phyloP scores from a whole-genome alignment of 257 asterid species.

The Catharanthus roseus region DNA sequence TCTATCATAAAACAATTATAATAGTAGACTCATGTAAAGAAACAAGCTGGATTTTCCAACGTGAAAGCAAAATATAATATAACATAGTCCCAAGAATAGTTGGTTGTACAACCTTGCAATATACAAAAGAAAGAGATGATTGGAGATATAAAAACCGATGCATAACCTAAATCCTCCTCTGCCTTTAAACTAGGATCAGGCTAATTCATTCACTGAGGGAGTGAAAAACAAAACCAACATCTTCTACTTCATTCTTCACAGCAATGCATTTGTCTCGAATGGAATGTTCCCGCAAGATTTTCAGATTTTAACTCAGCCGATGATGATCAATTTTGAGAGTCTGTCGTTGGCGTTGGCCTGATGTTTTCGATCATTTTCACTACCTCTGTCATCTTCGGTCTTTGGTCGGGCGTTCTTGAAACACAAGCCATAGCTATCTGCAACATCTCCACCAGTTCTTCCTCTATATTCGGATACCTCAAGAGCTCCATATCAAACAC shows the following conservation, averaged over 20 bases:
- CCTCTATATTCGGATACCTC: constrained; percentile 68
- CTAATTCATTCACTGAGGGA: neutral
- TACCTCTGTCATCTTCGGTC: constrained; percentile 62
- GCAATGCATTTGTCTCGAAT: constrained; percentile 16
- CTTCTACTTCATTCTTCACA: constrained; percentile 2
- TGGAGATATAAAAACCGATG: neutral
- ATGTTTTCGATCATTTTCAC: constrained; percentile 55
- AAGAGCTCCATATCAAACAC: constrained; percentile 70
- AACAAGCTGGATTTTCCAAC: neutral
- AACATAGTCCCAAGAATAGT: neutral
- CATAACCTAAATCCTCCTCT: neutral
- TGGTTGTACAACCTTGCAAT: neutral
- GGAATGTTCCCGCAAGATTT: constrained; percentile 24
- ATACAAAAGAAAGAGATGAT: neutral
- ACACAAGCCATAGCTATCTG: constrained; percentile 76
- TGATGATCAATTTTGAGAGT: constrained; percentile 15
- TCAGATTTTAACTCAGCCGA: constrained; percentile 26
- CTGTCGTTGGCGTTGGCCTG: constrained; percentile 24
- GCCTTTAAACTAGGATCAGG: neutral
- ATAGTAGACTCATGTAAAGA: neutral
- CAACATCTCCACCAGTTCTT: constrained; percentile 68
- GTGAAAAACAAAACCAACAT: neutral
- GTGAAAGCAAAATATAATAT: neutral
- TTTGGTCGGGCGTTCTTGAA: constrained; percentile 52
- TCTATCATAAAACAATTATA: no score